phyloP scores from a whole-genome alignment of 805 yeast species.

The Yarrowia divulgata region DNA sequence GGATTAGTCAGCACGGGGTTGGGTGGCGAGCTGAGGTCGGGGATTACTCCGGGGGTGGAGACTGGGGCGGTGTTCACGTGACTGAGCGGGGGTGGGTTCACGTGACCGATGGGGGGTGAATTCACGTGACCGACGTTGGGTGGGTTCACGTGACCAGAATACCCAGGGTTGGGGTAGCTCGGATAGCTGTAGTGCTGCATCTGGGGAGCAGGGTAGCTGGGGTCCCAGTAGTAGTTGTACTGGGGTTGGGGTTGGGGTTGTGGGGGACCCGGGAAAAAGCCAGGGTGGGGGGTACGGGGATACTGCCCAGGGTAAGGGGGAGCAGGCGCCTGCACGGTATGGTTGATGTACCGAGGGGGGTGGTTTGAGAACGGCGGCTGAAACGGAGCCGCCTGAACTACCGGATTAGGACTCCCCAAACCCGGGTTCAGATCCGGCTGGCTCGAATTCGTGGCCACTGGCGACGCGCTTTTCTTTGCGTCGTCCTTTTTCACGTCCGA shows the following conservation, averaged over 20 bases:
- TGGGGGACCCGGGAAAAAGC: not conserved
- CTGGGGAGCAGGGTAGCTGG: not conserved
- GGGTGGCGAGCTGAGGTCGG: not conserved
- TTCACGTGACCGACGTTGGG: no score
- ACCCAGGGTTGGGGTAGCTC: no score
- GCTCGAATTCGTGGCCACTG: not conserved
- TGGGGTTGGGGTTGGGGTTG: not conserved
- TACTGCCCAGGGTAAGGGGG: not conserved
- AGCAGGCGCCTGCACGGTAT: not conserved
- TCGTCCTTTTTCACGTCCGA: conserved; percentile 21
- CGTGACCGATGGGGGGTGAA: no score
- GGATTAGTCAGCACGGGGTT: no score
- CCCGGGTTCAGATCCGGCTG: no score
- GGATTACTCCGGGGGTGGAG: not conserved
- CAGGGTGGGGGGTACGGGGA: not conserved
- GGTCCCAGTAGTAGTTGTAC: conserved; percentile 15
- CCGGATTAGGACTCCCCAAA: not conserved
- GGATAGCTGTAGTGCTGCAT: not conserved
- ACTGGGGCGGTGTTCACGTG: no score
- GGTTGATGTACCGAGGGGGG: not conserved
- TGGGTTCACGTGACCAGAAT: not conserved
- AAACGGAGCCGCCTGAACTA: no score
- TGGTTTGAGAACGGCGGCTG: no score
- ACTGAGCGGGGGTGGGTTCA: no score
- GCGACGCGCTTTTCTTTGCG: not conserved